These are phyloP conservation scores for Solanum raphanifolium DNA, from an alignment of 257 asterid species.

Conservation along the genomic window DNA sequence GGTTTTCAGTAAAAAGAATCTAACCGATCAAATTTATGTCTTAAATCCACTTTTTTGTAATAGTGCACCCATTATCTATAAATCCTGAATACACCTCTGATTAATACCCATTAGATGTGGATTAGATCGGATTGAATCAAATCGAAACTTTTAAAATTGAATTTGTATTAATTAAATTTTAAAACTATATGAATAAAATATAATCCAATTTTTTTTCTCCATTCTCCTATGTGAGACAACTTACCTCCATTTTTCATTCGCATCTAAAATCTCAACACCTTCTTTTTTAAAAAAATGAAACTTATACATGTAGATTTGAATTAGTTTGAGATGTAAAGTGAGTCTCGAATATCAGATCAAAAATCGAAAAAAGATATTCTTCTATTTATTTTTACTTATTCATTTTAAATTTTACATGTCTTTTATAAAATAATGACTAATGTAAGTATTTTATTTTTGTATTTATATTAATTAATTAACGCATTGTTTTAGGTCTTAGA, in stretches of 20 bases:
- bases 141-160: not conserved
- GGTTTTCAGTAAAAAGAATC: too few species aligned
- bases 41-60: too few species aligned
- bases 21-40: too few species aligned
- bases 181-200: not conserved
- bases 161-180: not conserved
- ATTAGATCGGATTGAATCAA: not conserved
- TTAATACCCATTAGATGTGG: not conserved
- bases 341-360: not conserved
- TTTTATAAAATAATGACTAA: not conserved
- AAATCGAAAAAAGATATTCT: not conserved
- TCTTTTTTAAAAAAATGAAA: not conserved
- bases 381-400: too few species aligned
- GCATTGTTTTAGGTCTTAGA: not conserved
- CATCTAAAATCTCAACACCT: not conserved
- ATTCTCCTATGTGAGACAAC: not conserved
- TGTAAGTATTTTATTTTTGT: not conserved
- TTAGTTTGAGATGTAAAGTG: not conserved
- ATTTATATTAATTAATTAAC: too few species aligned
- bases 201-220: not conserved
- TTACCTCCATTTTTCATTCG: not conserved
- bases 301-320: not conserved
- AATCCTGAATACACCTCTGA: too few species aligned
- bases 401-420: too few species aligned
- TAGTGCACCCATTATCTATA: too few species aligned